Percentiles rank a stretch among this genome's conserved stretches.
phyloP scores from a whole-genome alignment of 306 rosid species.

The Spatholobus suberectus region DNA sequence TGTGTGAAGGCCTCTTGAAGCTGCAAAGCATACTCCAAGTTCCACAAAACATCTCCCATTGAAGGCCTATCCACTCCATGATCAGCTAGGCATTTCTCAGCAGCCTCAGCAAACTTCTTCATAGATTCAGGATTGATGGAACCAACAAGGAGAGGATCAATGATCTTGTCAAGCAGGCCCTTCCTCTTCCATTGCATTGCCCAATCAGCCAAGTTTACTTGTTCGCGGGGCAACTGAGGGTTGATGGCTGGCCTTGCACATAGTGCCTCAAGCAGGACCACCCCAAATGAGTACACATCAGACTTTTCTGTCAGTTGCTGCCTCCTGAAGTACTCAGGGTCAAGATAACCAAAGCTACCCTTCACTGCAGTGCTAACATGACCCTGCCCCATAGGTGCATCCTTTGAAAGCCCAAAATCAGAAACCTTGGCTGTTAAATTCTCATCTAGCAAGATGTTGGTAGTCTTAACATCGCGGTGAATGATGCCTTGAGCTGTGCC shows the following conservation, averaged over 20 bases:
- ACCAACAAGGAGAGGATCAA: constrained; percentile 59
- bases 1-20: constrained; percentile 69
- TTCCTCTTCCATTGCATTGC: constrained; percentile 75
- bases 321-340: constrained; percentile 71
- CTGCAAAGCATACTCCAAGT: constrained; percentile 68
- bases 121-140: constrained; percentile 57
- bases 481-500: constrained; percentile 74
- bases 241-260: constrained; percentile 70
- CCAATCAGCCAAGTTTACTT: constrained; percentile 72
- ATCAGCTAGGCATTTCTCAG: constrained; percentile 72
- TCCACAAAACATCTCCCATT: constrained; percentile 78
- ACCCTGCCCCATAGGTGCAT: constrained; percentile 62
- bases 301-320: constrained; percentile 71
- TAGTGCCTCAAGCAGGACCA: constrained; percentile 58
- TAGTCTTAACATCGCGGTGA: constrained; percentile 68
- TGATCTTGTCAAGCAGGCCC: constrained; percentile 63
- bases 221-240: constrained; percentile 64
- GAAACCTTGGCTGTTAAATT: constrained; percentile 67
- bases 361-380: constrained; percentile 74
- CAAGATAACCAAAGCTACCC: constrained; percentile 74
- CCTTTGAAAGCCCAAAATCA: constrained; percentile 72
- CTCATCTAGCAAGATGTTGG: constrained; percentile 66
- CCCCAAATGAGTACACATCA: constrained; percentile 72
- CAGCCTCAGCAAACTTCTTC: constrained; percentile 73
- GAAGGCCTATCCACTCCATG: constrained; percentile 71